phyloP scores from a whole-genome alignment of 768 basidiomycete species.

The Suillus sp. region DNA sequence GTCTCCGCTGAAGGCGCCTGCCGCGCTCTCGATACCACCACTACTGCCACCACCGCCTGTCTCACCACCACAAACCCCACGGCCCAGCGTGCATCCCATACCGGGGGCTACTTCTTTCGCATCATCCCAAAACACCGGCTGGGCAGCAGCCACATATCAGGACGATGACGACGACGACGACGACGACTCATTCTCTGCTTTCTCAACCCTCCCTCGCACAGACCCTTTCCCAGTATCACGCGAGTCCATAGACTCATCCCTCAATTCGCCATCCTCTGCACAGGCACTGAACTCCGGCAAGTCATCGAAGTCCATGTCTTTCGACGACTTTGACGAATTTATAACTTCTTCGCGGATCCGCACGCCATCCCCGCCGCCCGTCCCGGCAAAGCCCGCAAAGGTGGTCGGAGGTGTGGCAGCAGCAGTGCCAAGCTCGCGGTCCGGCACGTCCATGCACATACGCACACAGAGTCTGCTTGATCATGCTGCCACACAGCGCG shows the following conservation, averaged over 20 bases:
- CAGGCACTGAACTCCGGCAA: conserved; percentile 20
- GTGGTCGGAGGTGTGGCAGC: conserved; percentile 12
- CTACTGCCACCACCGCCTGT: conserved; percentile 33
- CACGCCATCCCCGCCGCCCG: conserved; percentile 50
- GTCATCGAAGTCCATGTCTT: conserved; percentile 31
- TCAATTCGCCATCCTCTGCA: conserved; percentile 26
- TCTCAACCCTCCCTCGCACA: conserved; percentile 36
- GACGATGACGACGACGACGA: conserved; percentile 33
- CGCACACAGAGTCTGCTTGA: conserved; percentile 62
- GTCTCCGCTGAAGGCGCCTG: conserved; percentile 26
- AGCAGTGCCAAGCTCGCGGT: conserved; percentile 18
- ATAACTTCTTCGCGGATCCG: conserved; percentile 41
- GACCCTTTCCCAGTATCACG: conserved; percentile 5
- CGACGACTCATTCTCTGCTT: conserved; percentile 56
- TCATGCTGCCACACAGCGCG: conserved; percentile 50
- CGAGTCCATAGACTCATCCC: conserved; percentile 23
- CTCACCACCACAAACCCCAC: conserved; percentile 35
- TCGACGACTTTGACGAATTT: conserved; percentile 54
- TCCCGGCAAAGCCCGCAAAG: conserved; percentile 38
- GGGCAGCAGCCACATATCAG: conserved; percentile 10
- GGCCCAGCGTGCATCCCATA: conserved; percentile 20
- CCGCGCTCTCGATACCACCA: conserved; percentile 30
- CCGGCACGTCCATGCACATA: conserved; percentile 40
- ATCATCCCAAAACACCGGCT: conserved; percentile 9
- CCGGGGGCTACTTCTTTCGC: conserved; percentile 16